These are phyloP conservation scores for Quercus ilex DNA, from an alignment of 306 rosid species.

Conservation along the genomic window DNA sequence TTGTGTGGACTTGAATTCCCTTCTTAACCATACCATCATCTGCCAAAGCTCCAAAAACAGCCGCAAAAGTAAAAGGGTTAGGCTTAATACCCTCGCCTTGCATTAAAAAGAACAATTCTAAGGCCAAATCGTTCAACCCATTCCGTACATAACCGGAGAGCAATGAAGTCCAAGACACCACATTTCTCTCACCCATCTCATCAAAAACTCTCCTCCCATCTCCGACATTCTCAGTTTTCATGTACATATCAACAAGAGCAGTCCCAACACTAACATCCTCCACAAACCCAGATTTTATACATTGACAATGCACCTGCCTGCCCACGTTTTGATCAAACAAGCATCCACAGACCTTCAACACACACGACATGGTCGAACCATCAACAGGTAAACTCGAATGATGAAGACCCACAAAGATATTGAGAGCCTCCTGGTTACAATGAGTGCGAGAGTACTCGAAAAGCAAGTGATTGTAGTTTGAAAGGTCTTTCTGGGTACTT, in stretches of 20 bases:
- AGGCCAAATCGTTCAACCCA: conserved; percentile 33
- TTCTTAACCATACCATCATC: conserved; percentile 35
- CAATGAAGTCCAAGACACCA: conserved; percentile 83
- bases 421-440: conserved; percentile 45
- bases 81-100: conserved; percentile 48
- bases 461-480: conserved; percentile 41
- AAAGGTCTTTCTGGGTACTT: conserved; percentile 39
- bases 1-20: conserved; percentile 63
- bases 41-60: conserved; percentile 62
- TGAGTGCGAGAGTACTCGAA: conserved; percentile 42
- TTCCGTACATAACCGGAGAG: conserved; percentile 57
- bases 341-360: conserved; percentile 52
- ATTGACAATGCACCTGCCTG: conserved; percentile 61
- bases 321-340: conserved; percentile 50
- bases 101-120: conserved; percentile 54
- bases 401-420: conserved; percentile 33
- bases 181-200: conserved; percentile 66
- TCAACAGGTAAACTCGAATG: conserved; percentile 38
- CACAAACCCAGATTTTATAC: conserved; percentile 57
- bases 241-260: conserved; percentile 80
- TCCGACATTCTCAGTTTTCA: conserved; percentile 52
- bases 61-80: conserved; percentile 50
- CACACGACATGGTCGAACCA: conserved; percentile 50
- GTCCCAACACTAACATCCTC: conserved; percentile 69
- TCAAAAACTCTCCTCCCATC: conserved; percentile 72